Evolutionary conservation across 345 rosid species (phyloP), one percentile per base, ranked within the genome.

Genomic region (Clarkia xantiana): DNA sequence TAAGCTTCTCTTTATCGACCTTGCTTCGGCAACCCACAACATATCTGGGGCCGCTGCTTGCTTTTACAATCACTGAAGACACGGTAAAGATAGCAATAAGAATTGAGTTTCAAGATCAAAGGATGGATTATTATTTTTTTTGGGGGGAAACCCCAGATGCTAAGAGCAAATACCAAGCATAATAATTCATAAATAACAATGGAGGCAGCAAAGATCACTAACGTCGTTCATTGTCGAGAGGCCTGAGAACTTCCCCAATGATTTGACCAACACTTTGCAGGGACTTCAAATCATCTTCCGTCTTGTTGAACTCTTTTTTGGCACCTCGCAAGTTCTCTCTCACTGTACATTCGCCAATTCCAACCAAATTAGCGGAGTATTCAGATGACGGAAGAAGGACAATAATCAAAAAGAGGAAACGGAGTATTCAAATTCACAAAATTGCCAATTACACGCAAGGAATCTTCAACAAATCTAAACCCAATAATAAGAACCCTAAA

Each of bases 241-340:
- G 94, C 66, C 99, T 62, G 51, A 93, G 86, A 49, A 93, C 99
- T 78, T 93, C 99, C 18, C 99, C 99, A 36, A 93, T 87, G 45
- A 93, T 93, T 71, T 93, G 96, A 2, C 99, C 99, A 58, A 93
- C 96, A 71, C 99, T 93, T 65, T 93, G 99, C 56, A 93, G 99
- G 52, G 94, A 87, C 78, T 93, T 87, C 50, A 93, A 71, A 66
- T 93, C 99, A 70, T 93, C 99, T 63, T 93, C 95, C 2, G 99
- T 93, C 69, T 84, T 93, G 56, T 84, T 86, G 75, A 82, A 93
- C 67, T 93, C 99, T 48, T 93, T 93, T 71, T 93, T 93, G 8
- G 95, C 61, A 43, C 57, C 78, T 55, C 95, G 67, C 67, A 93
- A 59, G 62, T 64, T 87, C 68, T 93, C 96, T 60, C 80, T 82